A percentile compares a stretch with the other conserved stretches of the same genome.
phyloP scores from a whole-genome alignment of 306 rosid species.

The Pterocarpus macrocarpus region DNA sequence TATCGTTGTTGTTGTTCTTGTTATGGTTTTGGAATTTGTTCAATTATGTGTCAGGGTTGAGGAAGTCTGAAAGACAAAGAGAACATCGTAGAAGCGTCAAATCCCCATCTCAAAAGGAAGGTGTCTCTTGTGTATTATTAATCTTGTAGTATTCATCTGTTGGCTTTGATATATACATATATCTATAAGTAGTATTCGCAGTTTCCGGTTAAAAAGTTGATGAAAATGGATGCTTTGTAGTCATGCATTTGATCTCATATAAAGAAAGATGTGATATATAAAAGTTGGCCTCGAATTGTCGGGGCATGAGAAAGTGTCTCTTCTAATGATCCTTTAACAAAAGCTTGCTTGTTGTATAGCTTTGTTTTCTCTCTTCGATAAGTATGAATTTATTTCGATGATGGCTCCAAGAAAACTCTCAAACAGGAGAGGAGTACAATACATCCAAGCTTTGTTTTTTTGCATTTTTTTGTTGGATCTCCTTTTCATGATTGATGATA shows the following conservation, averaged over 20 bases:
- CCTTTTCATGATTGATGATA: conserved; percentile 46
- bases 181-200: conserved; percentile 5
- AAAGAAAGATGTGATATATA: not conserved
- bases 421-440: too few species aligned
- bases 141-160: conserved; percentile 38
- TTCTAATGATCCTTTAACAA: conserved; percentile 47
- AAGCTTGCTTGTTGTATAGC: conserved; percentile 34
- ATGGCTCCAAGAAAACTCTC: too few species aligned
- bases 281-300: conserved; percentile 38
- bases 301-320: conserved; percentile 12
- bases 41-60: conserved; percentile 16
- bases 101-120: not conserved
- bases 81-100: conserved; percentile 13
- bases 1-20: not conserved
- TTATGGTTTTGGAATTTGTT: not conserved
- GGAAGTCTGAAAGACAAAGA: not conserved
- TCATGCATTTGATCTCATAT: conserved; percentile 39
- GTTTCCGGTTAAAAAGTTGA: conserved; percentile 18
- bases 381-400: too few species aligned
- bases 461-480: conserved; percentile 33
- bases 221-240: conserved; percentile 38
- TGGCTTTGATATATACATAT: not conserved
- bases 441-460: conserved; percentile 36
- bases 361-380: too few species aligned
- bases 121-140: conserved; percentile 27